Percentiles rank a stretch among this genome's conserved stretches.
Evolutionary conservation across 139 green algal genomes (phyloP).

Genomic region (Diplosphaera chodatii): DNA sequence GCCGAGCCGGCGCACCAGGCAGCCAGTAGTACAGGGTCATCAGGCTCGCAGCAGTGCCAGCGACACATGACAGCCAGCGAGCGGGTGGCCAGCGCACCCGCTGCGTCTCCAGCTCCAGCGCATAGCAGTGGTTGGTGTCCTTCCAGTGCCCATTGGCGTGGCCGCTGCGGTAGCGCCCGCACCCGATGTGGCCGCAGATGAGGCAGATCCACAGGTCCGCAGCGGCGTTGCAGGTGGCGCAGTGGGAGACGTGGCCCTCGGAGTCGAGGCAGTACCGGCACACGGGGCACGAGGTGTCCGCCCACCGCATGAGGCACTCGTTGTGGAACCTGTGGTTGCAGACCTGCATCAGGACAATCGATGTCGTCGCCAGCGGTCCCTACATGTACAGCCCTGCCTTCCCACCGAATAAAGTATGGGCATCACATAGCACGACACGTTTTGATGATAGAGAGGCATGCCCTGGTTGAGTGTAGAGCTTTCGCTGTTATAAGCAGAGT

Average conservation of each 20-base stretch:
- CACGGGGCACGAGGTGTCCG: constrained; percentile 85
- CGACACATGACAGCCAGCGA: too few relatives aligned
- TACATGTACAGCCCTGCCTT: too few relatives aligned
- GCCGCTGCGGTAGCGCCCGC: constrained; percentile 75
- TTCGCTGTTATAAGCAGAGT: constrained; percentile 7
- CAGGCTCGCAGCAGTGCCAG: too few relatives aligned
- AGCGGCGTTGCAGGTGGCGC: constrained; percentile 58
- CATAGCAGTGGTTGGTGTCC: constrained; percentile 81
- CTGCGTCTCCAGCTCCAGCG: constrained; percentile 89
- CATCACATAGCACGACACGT: too few relatives aligned
- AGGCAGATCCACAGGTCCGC: constrained; percentile 97
- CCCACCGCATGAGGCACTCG: constrained; percentile 87
- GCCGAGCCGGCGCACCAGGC: too few relatives aligned
- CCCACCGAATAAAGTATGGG: too few relatives aligned
- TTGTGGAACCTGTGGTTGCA: constrained; percentile 96
- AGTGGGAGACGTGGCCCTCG: constrained; percentile 41
- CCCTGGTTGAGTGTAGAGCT: too few relatives aligned
- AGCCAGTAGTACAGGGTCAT: too few relatives aligned
- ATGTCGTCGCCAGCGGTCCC: background rate
- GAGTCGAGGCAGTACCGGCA: constrained; percentile 72
- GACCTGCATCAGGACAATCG: constrained; percentile 30
- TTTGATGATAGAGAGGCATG: too few relatives aligned
- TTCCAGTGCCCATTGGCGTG: constrained; percentile 85
- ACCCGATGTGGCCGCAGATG: constrained; percentile 95
- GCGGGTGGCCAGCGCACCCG: constrained; percentile 11